Percentiles rank a stretch among this genome's conserved stretches.
These are phyloP conservation scores for Funneliformis mosseae DNA, from an alignment of 192 early-diverging fungal genomes.

Conservation along the genomic window DNA sequence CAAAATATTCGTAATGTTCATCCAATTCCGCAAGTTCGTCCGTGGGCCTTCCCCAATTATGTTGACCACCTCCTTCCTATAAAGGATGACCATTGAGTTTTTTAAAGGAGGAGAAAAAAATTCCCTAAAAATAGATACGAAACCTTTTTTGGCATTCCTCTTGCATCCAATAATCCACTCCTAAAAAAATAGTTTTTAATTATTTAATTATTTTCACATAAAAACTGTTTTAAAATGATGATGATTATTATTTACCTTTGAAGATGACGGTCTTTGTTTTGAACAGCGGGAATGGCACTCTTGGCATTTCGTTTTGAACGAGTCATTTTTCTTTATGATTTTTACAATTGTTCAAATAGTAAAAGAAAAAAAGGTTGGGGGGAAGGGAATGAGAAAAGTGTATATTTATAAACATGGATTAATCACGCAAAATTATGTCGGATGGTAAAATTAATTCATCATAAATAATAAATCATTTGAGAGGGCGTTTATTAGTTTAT, in stretches of 20 bases:
- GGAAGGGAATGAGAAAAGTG: too few species aligned
- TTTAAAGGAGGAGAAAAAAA: too few species aligned
- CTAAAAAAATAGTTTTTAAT: not conserved
- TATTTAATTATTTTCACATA: too few species aligned
- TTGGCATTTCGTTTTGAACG: not conserved
- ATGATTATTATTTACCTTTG: not conserved
- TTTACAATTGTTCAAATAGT: not conserved
- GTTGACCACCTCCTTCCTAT: not conserved
- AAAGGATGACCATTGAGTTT: not conserved
- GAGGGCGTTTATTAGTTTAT: too few species aligned
- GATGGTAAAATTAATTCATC: too few species aligned
- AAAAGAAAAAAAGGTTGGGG: not conserved
- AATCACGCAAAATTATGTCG: too few species aligned
- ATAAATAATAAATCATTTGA: too few species aligned
- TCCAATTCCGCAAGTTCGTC: not conserved
- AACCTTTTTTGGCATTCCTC: not conserved
- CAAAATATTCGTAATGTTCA: not conserved
- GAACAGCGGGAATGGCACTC: not conserved
- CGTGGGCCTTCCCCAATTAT: not conserved
- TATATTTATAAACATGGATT: too few species aligned
- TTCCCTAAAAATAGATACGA: not conserved
- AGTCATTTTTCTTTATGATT: not conserved
- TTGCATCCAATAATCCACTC: not conserved
- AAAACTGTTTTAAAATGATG: too few species aligned
- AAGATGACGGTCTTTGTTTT: not conserved